A percentile compares a stretch with the other conserved stretches of the same genome.
phyloP scores from a whole-genome alignment of 768 basidiomycete genomes.

The Suillus weaverae region DNA sequence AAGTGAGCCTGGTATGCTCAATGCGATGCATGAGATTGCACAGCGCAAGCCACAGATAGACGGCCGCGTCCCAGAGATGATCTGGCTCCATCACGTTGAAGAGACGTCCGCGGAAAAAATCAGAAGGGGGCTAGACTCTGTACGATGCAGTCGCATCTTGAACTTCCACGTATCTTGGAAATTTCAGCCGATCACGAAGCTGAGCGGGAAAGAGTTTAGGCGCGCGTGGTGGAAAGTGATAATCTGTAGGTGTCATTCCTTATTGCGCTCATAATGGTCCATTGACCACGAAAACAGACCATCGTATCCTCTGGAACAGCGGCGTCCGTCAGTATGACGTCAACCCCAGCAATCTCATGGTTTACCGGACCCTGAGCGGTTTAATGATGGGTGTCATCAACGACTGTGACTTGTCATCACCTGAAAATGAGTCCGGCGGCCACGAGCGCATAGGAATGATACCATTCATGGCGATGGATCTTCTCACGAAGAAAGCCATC shows the following conservation, averaged over 20 bases:
- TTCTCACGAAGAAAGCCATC: constrained; percentile 19
- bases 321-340: constrained; percentile 32
- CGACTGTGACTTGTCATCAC: constrained; percentile 30
- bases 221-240: background rate
- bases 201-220: background rate
- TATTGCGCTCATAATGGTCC: background rate
- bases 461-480: constrained; percentile 37
- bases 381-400: constrained; percentile 24
- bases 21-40: background rate
- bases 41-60: background rate
- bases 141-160: constrained; percentile 9
- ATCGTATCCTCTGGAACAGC: constrained; percentile 26
- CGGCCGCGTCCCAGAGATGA: background rate
- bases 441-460: constrained; percentile 26
- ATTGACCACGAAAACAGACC: constrained; percentile 17
- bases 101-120: background rate
- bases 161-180: background rate
- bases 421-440: constrained; percentile 10
- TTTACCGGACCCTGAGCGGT: constrained; percentile 11
- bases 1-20: background rate
- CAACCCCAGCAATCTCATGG: constrained; percentile 34
- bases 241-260: background rate
- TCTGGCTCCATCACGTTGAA: constrained; percentile 1
- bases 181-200: background rate
- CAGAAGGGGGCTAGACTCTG: background rate